These are phyloP conservation scores for Leptographium radiaticola DNA, from an alignment of 2,329 filamentous ascomycete species.

Conservation along the genomic window DNA sequence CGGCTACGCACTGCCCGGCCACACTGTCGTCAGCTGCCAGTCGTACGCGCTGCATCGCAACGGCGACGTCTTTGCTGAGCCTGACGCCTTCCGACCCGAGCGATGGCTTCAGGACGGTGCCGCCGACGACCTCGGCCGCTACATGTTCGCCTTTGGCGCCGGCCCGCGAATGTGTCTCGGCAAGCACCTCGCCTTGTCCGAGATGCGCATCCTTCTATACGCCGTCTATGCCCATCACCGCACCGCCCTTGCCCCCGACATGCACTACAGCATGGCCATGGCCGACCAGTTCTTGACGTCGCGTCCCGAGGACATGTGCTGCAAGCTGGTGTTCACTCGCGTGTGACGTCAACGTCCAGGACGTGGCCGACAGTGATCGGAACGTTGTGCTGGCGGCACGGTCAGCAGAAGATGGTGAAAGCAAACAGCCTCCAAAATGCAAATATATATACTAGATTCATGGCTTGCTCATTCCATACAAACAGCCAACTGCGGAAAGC, in stretches of 20 bases:
- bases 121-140: neutral
- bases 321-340: neutral
- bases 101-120: slow-evolving; percentile 18
- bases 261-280: slow-evolving; percentile 2
- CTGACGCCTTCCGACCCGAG: slow-evolving; percentile 21
- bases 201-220: slow-evolving; percentile 1
- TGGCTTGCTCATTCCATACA: no score
- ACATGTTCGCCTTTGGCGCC: slow-evolving; percentile 4
- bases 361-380: no score
- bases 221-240: neutral
- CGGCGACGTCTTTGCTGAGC: slow-evolving; percentile 17
- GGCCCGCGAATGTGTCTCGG: slow-evolving; percentile 2
- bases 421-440: no score
- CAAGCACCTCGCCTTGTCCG: slow-evolving; percentile 4
- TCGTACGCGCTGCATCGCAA: slow-evolving; percentile 19
- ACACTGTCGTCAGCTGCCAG: slow-evolving; percentile 17
- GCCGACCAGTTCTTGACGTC: slow-evolving; percentile 4
- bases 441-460: no score
- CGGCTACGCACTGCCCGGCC: slow-evolving; percentile 16
- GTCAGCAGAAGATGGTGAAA: no score
- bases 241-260: slow-evolving; percentile 1
- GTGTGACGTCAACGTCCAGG: no score
- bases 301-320: slow-evolving; percentile 4
- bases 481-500: no score
- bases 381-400: no score